Evolutionary conservation across 2,329 filamentous ascomycete genomes (phyloP), one percentile per base, ranked within the genome.

Genomic region (Ascochyta rabiei): DNA sequence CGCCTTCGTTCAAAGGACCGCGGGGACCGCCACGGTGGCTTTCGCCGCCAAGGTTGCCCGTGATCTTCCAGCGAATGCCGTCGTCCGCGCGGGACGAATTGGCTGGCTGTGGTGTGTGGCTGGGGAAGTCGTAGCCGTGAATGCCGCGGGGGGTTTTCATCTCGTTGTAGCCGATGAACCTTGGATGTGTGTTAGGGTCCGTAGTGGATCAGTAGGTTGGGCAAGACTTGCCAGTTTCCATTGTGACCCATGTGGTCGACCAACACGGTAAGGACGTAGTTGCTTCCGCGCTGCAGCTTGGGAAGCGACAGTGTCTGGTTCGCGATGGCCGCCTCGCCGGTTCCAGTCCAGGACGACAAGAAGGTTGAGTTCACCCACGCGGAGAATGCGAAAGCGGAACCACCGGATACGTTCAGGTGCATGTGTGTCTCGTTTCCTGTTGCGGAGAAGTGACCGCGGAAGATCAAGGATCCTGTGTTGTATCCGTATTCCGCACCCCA

Each of bases 401-500:
- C 89, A 18, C 89, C 89, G 40, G 86, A 82, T 0, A 63, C 62
- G 85, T 86, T 48, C 75, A 77, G 24, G 87, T 68, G 57, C 72
- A 81, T 42, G 89, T 76, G 1, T 72, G 75, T 77, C 61, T 90
- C 87, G 0, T 79, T 75, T 3, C 87, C 87, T 1, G 76, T 81
- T 4, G 88, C 84, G 1, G 76, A 79, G 67, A 93, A 92, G 64
- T 86, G 81, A 0, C 88, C 89, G 0, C 89, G 83, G 73, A 84
- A 91, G 45, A 92, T 62, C 0, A 91, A 77, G 1, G 82, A 83
- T 2, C 89, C 89, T 0, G 84, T 79, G 69, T 89, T 80, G 70
- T 86, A 92, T 10, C 88, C 89, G 64, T 92, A 91, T 69, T 92
- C 89, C 15, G 83, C 83, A 0, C 80, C 81, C 64, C 87, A 89